Percentiles rank a stretch among this genome's conserved stretches.
phyloP scores from a whole-genome alignment of 257 asterid species.

The Thymus mandschuricus region DNA sequence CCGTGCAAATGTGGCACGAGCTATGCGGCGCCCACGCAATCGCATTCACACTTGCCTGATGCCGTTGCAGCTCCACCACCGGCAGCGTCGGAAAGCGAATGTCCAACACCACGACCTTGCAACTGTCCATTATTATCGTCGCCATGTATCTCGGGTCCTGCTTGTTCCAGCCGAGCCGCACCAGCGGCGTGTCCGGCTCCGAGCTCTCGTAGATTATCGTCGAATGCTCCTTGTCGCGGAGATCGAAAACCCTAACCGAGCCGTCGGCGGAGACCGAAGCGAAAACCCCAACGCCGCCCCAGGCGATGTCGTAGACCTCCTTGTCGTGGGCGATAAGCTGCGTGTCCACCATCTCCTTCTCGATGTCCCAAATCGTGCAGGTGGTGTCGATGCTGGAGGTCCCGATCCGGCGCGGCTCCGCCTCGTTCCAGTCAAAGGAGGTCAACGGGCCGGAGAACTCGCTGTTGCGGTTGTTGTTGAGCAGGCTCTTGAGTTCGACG shows the following conservation, averaged over 20 bases:
- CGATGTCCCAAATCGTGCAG: slow-evolving; percentile 97
- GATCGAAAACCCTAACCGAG: slow-evolving; percentile 94
- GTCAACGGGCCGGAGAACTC: slow-evolving; percentile 92
- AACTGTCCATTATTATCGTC: slow-evolving; percentile 89
- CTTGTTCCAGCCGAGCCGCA: slow-evolving; percentile 94
- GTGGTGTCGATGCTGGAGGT: slow-evolving; percentile 94
- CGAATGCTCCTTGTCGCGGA: slow-evolving; percentile 95
- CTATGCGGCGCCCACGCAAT: slow-evolving; percentile 99
- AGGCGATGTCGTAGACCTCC: slow-evolving; percentile 97
- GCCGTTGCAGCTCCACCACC: slow-evolving; percentile 94
- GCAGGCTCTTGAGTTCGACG: slow-evolving; percentile 69
- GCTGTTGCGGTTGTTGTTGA: slow-evolving; percentile 79
- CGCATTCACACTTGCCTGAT: slow-evolving; percentile 95
- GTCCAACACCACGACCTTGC: slow-evolving; percentile 92
- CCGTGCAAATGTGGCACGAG: slow-evolving; percentile 97
- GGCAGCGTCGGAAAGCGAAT: slow-evolving; percentile 91
- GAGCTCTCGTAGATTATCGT: slow-evolving; percentile 95
- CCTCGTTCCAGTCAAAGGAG: slow-evolving; percentile 98
- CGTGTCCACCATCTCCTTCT: slow-evolving; percentile 91
- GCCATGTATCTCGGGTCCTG: slow-evolving; percentile 99
- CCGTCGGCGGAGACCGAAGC: slow-evolving; percentile 98
- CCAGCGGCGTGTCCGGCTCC: slow-evolving; percentile 90
- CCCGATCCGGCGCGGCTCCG: slow-evolving; percentile 92
- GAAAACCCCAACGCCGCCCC: slow-evolving; percentile 99
- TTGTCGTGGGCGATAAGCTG: slow-evolving; percentile 96